Percentiles rank a stretch among this genome's conserved stretches.
Evolutionary conservation across 2,329 filamentous ascomycete genomes (phyloP).

Genomic region (Nannizzia gypsea): DNA sequence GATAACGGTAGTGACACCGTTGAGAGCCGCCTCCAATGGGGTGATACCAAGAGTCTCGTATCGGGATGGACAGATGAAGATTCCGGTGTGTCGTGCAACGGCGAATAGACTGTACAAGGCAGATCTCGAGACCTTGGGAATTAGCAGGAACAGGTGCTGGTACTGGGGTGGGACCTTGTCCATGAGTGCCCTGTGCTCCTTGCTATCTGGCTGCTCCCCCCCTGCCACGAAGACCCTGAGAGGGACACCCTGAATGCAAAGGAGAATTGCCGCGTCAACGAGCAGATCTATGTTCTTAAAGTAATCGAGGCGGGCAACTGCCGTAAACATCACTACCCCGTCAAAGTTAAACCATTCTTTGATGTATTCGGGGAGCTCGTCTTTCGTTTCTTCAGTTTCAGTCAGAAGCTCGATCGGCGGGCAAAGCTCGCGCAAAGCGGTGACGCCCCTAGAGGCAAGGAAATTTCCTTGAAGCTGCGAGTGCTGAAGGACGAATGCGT

Average conservation of each 20-base stretch:
- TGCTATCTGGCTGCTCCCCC: background rate
- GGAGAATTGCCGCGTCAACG: background rate
- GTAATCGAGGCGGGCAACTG: constrained; percentile 1
- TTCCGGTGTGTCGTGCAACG: background rate
- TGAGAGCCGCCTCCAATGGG: background rate
- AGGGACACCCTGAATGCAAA: background rate
- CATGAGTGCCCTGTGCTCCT: background rate
- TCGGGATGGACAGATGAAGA: background rate
- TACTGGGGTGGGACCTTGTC: background rate
- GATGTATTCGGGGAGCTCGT: background rate
- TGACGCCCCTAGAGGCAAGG: background rate
- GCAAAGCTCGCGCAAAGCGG: background rate
- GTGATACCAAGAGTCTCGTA: constrained; percentile 3
- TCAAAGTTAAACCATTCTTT: background rate
- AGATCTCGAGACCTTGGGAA: background rate
- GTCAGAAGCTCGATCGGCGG: background rate
- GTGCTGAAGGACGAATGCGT: constrained; percentile 1
- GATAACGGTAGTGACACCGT: background rate
- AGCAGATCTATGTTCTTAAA: constrained; percentile 2
- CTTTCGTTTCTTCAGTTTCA: background rate
- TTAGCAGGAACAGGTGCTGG: background rate
- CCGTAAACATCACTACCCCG: background rate
- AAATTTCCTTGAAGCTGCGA: background rate
- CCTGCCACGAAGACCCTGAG: background rate
- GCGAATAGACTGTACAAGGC: background rate